Base-by-base conservation (phyloP, 805 yeast species). In the Lipomyces orientalis region DNA sequence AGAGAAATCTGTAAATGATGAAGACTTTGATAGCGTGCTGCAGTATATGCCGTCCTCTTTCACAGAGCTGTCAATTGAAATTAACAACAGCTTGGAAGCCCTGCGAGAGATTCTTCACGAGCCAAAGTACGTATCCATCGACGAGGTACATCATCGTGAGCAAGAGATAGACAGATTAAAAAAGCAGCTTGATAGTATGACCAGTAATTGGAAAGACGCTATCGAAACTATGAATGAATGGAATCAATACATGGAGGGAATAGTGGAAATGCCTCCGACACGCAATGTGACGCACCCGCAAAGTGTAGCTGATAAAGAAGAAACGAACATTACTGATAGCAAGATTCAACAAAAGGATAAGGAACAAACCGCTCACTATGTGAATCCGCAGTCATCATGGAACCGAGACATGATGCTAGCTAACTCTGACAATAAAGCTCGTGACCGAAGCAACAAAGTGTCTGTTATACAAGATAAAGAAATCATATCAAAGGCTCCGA, bases 171-270 rank as follows among this genome's bases (percentile, higher is more conserved):
- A 58, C 34, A 49, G 55, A 33, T 56, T 76, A 46, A 61, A 65
- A 39, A 60, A 60, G 37, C 74, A 76, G 52, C 69, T 76, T 39
- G 70, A 64, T 3, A 64, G 55, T 4, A 70, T 70, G 55, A 75
- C 71, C 2, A 58, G 54, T 9, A 76, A 72, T 57, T 76, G 78
- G 77, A 67, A 73, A 39, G 68, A 64, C 19, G 76, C 77, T 1
- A 64, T 75, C 19, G 68, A 66, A 51, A 74, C 77, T 9, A 72
- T 75, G 75, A 75, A 76, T 49, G 68, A 73, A 58, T 76, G 78
- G 79, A 69, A 69, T 55, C 60, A 65, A 19, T 71, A 71, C 31
- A 61, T 73, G 64, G 71, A 60, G 8, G 60, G 54, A 2, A 35
- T 55, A 22, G 29, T 54, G 34, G 33, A 31, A 52, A 29, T 43